These are phyloP conservation scores for Knoxdaviesia proteae DNA, from an alignment of 2,329 filamentous ascomycete genomes.

Conservation along the genomic window DNA sequence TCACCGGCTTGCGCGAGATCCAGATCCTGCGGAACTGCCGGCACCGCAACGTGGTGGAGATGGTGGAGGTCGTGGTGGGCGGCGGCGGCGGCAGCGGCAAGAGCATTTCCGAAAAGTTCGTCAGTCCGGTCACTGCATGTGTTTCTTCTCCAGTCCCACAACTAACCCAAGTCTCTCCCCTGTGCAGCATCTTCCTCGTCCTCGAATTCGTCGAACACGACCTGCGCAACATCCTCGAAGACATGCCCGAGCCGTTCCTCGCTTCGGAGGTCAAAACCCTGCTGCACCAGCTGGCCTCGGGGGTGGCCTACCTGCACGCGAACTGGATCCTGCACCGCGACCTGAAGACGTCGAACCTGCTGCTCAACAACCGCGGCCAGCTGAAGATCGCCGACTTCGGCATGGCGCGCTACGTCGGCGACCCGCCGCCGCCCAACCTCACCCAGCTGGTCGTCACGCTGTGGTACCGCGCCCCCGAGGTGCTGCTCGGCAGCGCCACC, in stretches of 20 bases:
- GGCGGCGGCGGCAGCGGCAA: slow-evolving; percentile 17
- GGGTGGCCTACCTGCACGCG: slow-evolving; percentile 66
- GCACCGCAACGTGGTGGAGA: slow-evolving; percentile 62
- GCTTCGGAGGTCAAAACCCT: slow-evolving; percentile 85
- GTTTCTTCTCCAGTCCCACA: background rate
- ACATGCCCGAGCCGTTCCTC: slow-evolving; percentile 86
- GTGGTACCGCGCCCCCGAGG: slow-evolving; percentile 87
- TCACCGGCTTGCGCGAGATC: slow-evolving; percentile 85
- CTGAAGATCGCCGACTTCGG: slow-evolving; percentile 96
- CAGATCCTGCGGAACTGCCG: slow-evolving; percentile 65
- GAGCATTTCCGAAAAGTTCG: slow-evolving; percentile 13
- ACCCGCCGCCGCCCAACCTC: slow-evolving; percentile 52
- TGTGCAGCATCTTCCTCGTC: slow-evolving; percentile 62
- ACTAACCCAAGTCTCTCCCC: slow-evolving; percentile 8
- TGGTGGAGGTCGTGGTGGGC: slow-evolving; percentile 71
- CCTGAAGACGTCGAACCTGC: slow-evolving; percentile 80
- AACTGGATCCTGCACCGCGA: slow-evolving; percentile 88
- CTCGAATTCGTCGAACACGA: slow-evolving; percentile 98
- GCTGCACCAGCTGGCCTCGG: slow-evolving; percentile 60
- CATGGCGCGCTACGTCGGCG: slow-evolving; percentile 79
- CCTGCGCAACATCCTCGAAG: slow-evolving; percentile 75
- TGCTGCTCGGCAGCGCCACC: slow-evolving; percentile 57
- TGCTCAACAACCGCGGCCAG: slow-evolving; percentile 85
- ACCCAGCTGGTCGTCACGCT: slow-evolving; percentile 90
- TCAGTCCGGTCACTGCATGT: slow-evolving; percentile 26